Evolutionary conservation across 768 basidiomycete genomes (phyloP).

Genomic region (Pholiota molesta): DNA sequence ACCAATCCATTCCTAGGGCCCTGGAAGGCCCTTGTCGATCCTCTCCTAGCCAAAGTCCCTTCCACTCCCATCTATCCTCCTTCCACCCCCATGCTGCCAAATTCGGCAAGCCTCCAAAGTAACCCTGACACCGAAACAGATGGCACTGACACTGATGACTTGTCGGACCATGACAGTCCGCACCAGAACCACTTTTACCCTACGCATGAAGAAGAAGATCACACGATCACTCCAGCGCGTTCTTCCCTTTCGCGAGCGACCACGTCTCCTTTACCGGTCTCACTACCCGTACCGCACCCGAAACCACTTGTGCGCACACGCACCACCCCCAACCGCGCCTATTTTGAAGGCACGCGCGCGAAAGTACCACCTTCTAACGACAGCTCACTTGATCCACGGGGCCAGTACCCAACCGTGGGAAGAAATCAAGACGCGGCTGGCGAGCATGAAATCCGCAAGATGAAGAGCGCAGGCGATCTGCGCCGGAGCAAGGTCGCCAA

Average conservation of each 20-base stretch:
- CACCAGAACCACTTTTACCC: slow-evolving; percentile 32
- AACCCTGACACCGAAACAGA: slow-evolving; percentile 46
- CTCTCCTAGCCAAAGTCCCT: slow-evolving; percentile 69
- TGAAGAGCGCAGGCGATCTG: slow-evolving; percentile 88
- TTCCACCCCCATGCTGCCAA: slow-evolving; percentile 62
- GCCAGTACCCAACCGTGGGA: slow-evolving; percentile 21
- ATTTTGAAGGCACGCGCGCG: slow-evolving; percentile 46
- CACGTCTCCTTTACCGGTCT: slow-evolving; percentile 47
- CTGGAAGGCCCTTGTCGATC: slow-evolving; percentile 89
- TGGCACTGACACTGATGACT: slow-evolving; percentile 56
- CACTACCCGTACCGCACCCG: slow-evolving; percentile 23
- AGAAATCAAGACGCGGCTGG: slow-evolving; percentile 40
- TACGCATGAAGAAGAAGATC: slow-evolving; percentile 65
- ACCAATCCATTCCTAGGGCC: slow-evolving; percentile 95
- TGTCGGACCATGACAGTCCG: slow-evolving; percentile 57
- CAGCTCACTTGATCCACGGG: slow-evolving; percentile 23
- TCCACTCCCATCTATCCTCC: slow-evolving; percentile 66
- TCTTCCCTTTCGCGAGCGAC: slow-evolving; percentile 54
- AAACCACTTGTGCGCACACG: slow-evolving; percentile 66
- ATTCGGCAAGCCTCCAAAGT: slow-evolving; percentile 47
- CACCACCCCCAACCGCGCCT: slow-evolving; percentile 71
- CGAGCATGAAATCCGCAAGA: slow-evolving; percentile 71
- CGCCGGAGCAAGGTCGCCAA: slow-evolving; percentile 46
- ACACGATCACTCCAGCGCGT: slow-evolving; percentile 71
- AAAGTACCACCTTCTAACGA: slow-evolving; percentile 27